Conservation (phyloP, 1,284 basidiomycete genomes). For the Marasmius fiardii region DNA sequence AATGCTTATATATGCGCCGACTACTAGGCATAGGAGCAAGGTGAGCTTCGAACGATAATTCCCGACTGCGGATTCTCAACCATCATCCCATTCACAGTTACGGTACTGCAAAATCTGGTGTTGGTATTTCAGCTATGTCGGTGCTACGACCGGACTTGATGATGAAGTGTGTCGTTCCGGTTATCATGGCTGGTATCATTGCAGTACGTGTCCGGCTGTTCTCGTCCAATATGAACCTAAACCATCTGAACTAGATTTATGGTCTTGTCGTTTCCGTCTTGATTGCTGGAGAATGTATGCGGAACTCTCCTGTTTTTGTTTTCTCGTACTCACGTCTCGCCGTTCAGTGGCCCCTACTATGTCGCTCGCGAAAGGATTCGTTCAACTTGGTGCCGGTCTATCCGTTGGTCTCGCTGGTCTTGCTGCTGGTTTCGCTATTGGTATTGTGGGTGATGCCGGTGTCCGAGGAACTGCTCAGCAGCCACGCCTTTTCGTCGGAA, state of each 20-base stretch:
- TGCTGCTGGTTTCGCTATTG: slow-evolving; percentile 89
- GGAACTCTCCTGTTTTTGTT: background rate
- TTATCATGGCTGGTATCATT: slow-evolving; percentile 99
- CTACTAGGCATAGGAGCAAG: slow-evolving; percentile 67
- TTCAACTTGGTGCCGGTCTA: slow-evolving; percentile 88
- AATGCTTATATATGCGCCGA: slow-evolving; percentile 7
- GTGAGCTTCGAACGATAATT: slow-evolving; percentile 33
- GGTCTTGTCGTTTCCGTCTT: slow-evolving; percentile 92
- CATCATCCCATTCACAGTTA: slow-evolving; percentile 44
- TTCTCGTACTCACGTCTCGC: slow-evolving; percentile 9
- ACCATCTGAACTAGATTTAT: slow-evolving; percentile 49
- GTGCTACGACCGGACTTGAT: slow-evolving; percentile 92
- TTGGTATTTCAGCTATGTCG: slow-evolving; percentile 98
- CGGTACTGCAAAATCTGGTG: slow-evolving; percentile 98
- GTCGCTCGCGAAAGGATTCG: slow-evolving; percentile 80
- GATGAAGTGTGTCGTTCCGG: slow-evolving; percentile 96
- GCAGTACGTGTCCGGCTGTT: slow-evolving; percentile 54
- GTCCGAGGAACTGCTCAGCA: slow-evolving; percentile 90
- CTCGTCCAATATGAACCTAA: slow-evolving; percentile 3
- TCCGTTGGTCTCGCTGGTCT: slow-evolving; percentile 87
- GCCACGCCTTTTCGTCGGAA: slow-evolving; percentile 90
- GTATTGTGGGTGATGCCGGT: slow-evolving; percentile 95
- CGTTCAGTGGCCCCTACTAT: slow-evolving; percentile 45
- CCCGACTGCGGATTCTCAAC: slow-evolving; percentile 6
- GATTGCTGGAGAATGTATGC: slow-evolving; percentile 73